Evolutionary conservation across 768 basidiomycete genomes (phyloP).

Genomic region (Mycena chlorophos): DNA sequence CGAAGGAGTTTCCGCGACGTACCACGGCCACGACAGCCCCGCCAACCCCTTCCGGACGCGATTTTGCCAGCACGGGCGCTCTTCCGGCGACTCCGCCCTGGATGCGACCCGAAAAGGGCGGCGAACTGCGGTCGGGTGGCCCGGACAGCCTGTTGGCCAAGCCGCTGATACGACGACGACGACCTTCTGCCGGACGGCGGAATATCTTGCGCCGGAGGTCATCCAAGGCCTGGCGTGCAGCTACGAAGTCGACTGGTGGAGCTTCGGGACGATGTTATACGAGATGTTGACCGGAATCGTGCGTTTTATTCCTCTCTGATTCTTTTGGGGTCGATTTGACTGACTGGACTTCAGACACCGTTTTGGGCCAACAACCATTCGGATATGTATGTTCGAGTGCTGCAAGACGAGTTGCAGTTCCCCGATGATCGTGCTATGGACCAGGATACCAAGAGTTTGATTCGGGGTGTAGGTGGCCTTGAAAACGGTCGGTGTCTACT

Average conservation of each 20-base stretch:
- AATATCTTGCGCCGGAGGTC: conserved; percentile 95
- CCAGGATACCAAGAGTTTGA: too few species aligned
- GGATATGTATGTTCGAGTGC: conserved; percentile 91
- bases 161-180: too few species aligned
- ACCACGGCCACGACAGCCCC: too few species aligned
- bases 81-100: too few species aligned
- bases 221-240: conserved; percentile 87
- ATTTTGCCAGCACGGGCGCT: too few species aligned
- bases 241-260: conserved; percentile 98
- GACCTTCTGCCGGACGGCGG: conserved; percentile 93
- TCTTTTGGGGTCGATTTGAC: conserved; percentile 13
- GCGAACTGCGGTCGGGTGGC: too few species aligned
- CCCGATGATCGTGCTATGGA: conserved; percentile 90
- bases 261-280: too few species aligned
- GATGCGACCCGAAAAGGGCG: too few species aligned
- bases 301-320: conserved; percentile 36
- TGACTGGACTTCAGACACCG: conserved; percentile 61
- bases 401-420: conserved; percentile 87
- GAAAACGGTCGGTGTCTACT: conserved; percentile 60
- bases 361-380: conserved; percentile 92
- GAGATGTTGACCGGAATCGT: conserved; percentile 93
- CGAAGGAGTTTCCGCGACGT: conserved; percentile 81
- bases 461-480: too few species aligned
- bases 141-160: too few species aligned
- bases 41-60: too few species aligned